Base-by-base conservation (phyloP, 2,329 filamentous ascomycete genomes). In the Alternaria arbusti region DNA sequence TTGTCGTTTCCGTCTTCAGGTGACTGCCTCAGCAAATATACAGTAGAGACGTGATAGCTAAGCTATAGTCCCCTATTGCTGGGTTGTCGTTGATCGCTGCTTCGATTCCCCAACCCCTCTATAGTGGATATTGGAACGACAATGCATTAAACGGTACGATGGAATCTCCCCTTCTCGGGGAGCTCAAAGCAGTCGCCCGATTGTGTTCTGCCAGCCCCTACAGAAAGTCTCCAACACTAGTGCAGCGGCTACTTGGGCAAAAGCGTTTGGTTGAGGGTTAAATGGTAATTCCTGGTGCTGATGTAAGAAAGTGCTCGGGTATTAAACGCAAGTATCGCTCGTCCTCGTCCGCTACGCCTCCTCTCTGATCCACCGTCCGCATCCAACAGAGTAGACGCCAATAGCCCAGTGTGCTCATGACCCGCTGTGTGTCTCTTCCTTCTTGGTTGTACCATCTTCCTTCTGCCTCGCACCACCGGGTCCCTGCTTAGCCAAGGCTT, bases 401-500 rank as follows among this genome's bases (percentile, higher is more conserved):
- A 17, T 23, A 20, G 3, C 20, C 13, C 4, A 15, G 28, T 50
- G 5, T n/a, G 8, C 30, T 47, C 44, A 52, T 10, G 32, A 26
- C 22, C 20, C 54, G 17, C 25, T 17, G 7, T 58, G 52, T 47
- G 10, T 43, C 47, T 57, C 65, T 26, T 44, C 57, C 15, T 59
- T 49, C 32, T 46, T 43, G 6, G 26, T 60, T 43, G 25, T 22
- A 26, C 23, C 12, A n/a, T 15, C 40, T 10, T 30, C 54, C 7
- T 57, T 60, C 44, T 57, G 46, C 51, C 43, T 49, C 11, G 28
- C 49, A 44, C 22, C 61, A n/a, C 32, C 54, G 8, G 63, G 62
- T n/a, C 50, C 45, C 52, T 56, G 63, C 61, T 68, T 72, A 32
- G 70, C 72, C 15, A 76, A 47, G 26, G 23, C 55, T 66, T 74